Evolutionary conservation across 2,329 filamentous ascomycete genomes (phyloP).

Genomic region (Davidsoniella eucalypti): DNA sequence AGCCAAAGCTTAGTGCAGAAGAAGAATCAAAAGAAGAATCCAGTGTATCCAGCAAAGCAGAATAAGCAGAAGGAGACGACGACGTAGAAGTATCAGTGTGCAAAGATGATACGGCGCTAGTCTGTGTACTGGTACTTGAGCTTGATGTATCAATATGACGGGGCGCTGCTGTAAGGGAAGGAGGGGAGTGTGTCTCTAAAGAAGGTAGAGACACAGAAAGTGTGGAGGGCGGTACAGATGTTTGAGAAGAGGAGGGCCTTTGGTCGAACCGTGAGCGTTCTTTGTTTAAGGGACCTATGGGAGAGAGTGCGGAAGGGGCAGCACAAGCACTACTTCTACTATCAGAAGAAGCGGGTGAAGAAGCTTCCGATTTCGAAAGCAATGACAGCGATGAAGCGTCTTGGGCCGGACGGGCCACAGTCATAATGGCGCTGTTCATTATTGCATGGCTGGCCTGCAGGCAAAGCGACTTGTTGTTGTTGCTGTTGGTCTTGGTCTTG

Average conservation of each 20-base stretch:
- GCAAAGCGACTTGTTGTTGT: no score
- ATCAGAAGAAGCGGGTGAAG: not conserved
- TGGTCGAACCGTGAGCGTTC: no score
- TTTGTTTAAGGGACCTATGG: conserved; percentile 3
- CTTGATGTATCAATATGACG: conserved; percentile 7
- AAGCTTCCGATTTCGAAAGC: not conserved
- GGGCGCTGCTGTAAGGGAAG: conserved; percentile 12
- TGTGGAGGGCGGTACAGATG: conserved; percentile 19
- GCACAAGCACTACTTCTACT: not conserved
- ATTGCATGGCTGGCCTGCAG: conserved; percentile 6
- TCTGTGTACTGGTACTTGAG: conserved; percentile 5
- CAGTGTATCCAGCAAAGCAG: conserved; percentile 1
- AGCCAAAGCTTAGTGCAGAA: conserved; percentile 4
- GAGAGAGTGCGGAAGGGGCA: not conserved
- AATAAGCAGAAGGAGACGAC: conserved; percentile 4
- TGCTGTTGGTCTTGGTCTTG: no score
- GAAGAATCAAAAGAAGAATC: conserved; percentile 12
- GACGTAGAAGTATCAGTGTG: conserved; percentile 1
- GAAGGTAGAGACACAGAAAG: conserved; percentile 15
- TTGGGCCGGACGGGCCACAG: conserved; percentile 23
- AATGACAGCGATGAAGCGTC: conserved; percentile 13
- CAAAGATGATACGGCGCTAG: conserved; percentile 6
- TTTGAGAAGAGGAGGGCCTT: conserved; percentile 18
- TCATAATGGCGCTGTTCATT: conserved; percentile 8
- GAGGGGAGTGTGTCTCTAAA: conserved; percentile 16